Percentiles rank a stretch among this genome's conserved stretches.
Evolutionary conservation across 768 basidiomycete genomes (phyloP).

Genomic region (Asterophora parasitica): DNA sequence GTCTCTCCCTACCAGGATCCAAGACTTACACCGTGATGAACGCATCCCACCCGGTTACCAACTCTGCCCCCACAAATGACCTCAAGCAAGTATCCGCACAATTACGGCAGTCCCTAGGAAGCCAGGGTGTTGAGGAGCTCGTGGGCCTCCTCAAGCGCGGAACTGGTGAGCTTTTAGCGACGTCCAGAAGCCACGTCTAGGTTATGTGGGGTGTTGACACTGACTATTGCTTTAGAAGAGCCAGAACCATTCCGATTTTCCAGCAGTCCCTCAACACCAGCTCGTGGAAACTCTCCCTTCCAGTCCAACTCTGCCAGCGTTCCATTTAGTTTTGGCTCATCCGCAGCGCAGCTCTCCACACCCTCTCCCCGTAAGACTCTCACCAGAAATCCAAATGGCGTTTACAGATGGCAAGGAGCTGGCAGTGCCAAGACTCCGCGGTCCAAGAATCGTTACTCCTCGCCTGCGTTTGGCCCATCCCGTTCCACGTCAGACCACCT

Average conservation of each 20-base stretch:
- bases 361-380: constrained; percentile 49
- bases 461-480: constrained; percentile 65
- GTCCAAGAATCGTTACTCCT: constrained; percentile 61
- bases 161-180: constrained; percentile 40
- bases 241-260: constrained; percentile 63
- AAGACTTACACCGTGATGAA: not conserved
- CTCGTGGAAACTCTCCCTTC: constrained; percentile 32
- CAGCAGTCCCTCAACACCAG: constrained; percentile 36
- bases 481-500: constrained; percentile 37
- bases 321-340: constrained; percentile 18
- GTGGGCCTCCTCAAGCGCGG: constrained; percentile 41
- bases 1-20: constrained; percentile 9
- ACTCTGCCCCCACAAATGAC: constrained; percentile 35
- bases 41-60: not conserved
- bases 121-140: constrained; percentile 6
- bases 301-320: constrained; percentile 16
- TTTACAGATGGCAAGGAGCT: constrained; percentile 69
- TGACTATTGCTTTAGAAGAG: constrained; percentile 23
- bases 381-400: constrained; percentile 68
- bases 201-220: not conserved
- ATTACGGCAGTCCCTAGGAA: constrained; percentile 8
- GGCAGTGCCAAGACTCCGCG: constrained; percentile 57
- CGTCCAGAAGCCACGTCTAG: not conserved
- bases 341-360: constrained; percentile 15
- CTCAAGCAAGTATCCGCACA: constrained; percentile 30